Evolutionary conservation across 352 stramenopile species (phyloP).

Genomic region (Nothophytophthora sp.): DNA sequence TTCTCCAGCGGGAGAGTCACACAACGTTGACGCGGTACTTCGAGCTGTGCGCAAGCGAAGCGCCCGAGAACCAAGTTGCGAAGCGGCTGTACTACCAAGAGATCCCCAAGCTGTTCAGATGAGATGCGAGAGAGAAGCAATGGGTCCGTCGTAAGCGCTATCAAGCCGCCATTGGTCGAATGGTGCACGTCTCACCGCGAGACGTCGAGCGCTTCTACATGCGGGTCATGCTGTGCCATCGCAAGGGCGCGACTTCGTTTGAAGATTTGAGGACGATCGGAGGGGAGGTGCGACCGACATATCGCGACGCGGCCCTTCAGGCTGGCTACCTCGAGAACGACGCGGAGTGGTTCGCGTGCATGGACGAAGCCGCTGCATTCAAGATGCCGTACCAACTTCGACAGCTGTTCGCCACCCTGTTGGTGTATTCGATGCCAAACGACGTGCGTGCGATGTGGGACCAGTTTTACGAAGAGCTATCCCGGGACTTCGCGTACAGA

Average conservation of each 20-base stretch:
- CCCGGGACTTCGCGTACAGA: slow-evolving; percentile 1
- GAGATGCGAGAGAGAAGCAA: slow-evolving; percentile 3
- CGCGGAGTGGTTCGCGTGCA: slow-evolving; percentile 12
- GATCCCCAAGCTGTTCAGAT: slow-evolving; percentile 16
- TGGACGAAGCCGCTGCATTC: slow-evolving; percentile 18
- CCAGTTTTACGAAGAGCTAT: slow-evolving; percentile 14
- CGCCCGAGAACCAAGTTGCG: slow-evolving; percentile 3
- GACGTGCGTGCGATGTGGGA: slow-evolving; percentile 17
- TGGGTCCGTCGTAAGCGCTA: slow-evolving; percentile 14
- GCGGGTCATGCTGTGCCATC: slow-evolving; percentile 18
- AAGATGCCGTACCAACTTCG: slow-evolving; percentile 25
- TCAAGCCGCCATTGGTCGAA: slow-evolving; percentile 8
- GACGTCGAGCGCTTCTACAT: slow-evolving; percentile 26
- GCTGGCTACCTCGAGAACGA: slow-evolving; percentile 21
- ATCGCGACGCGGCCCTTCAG: slow-evolving; percentile 4
- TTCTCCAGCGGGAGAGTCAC: neutral
- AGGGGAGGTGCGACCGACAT: slow-evolving; percentile 5
- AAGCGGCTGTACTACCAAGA: slow-evolving; percentile 16
- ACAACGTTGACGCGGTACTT: slow-evolving; percentile 6
- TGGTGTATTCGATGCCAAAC: slow-evolving; percentile 9
- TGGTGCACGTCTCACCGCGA: slow-evolving; percentile 14
- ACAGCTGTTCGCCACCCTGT: slow-evolving; percentile 28
- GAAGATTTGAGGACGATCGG: slow-evolving; percentile 20
- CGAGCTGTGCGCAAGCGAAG: slow-evolving; percentile 5
- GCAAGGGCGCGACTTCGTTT: slow-evolving; percentile 16